Evolutionary conservation across 106 monocot genomes (phyloP).

Genomic region (Ottelia alismoides): DNA sequence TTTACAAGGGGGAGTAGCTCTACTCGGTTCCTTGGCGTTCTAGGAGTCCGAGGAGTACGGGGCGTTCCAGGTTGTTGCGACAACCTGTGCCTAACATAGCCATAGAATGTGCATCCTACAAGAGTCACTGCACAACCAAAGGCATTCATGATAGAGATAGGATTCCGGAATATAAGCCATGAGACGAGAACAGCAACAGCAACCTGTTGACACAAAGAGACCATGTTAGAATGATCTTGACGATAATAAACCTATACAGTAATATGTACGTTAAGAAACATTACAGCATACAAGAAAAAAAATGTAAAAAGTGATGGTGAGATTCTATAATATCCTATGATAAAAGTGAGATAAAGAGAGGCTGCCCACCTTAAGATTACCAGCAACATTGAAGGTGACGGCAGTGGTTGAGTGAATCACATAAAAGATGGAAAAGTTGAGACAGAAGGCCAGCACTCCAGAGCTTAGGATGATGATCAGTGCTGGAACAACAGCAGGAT

Average conservation of each 20-base stretch:
- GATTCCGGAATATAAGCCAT: conserved; percentile 88
- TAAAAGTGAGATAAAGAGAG: not conserved
- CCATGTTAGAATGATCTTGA: no score
- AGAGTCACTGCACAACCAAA: conserved; percentile 84
- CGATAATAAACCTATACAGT: no score
- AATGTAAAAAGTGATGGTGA: not conserved
- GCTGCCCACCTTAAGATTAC: conserved; percentile 84
- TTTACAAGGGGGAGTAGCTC: conserved; percentile 76
- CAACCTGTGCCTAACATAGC: conserved; percentile 71
- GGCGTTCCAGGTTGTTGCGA: conserved; percentile 25
- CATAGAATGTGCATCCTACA: conserved; percentile 86
- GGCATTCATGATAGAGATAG: conserved; percentile 70
- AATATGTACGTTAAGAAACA: no score
- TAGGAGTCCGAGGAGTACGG: conserved; percentile 17
- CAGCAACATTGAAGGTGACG: conserved; percentile 94
- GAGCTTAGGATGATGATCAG: conserved; percentile 68
- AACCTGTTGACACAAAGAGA: conserved; percentile 27
- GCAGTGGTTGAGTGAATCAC: conserved; percentile 97
- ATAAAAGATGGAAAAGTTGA: conserved; percentile 98
- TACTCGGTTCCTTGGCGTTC: conserved; percentile 19
- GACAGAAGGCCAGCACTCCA: conserved; percentile 83
- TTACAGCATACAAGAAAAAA: no score
- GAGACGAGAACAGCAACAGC: conserved; percentile 90
- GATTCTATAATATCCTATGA: not conserved
- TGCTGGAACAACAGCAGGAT: conserved; percentile 30